Evolutionary conservation across 177 flowering plant genomes (phyloP).

Genomic region (Vitis hybrid): DNA sequence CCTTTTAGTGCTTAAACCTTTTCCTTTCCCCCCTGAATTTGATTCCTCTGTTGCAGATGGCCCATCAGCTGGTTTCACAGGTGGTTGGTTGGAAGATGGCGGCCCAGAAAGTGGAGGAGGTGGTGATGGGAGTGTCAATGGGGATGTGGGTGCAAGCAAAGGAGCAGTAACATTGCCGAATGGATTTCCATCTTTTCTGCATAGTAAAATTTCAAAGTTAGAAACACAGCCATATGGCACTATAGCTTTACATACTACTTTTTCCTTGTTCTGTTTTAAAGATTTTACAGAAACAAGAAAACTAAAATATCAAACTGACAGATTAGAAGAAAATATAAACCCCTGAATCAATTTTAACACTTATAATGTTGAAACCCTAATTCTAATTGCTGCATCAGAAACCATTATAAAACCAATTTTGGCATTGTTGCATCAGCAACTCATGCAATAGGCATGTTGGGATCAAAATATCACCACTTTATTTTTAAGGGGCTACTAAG

Average conservation of each 20-base stretch:
- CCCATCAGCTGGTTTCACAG: slow-evolving; percentile 37
- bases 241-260: no score
- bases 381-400: background rate
- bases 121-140: slow-evolving; percentile 20
- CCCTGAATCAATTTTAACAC: background rate
- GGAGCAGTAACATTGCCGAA: slow-evolving; percentile 62
- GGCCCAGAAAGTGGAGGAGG: slow-evolving; percentile 21
- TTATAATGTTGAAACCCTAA: background rate
- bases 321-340: background rate
- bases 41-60: slow-evolving; percentile 42
- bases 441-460: background rate
- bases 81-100: slow-evolving; percentile 37
- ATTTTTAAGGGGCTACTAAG: background rate
- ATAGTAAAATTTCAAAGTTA: slow-evolving; percentile 15
- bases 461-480: background rate
- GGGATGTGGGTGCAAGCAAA: slow-evolving; percentile 29
- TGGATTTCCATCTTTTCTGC: slow-evolving; percentile 88
- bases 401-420: background rate
- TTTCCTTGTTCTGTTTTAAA: no score
- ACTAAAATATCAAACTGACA: background rate
- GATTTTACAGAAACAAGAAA: no score
- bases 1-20: slow-evolving; percentile 30
- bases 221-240: background rate
- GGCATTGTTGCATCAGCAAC: background rate
- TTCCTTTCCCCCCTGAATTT: slow-evolving; percentile 23